Conservation (phyloP, 768 basidiomycete genomes). For the Phylloporus sp. region DNA sequence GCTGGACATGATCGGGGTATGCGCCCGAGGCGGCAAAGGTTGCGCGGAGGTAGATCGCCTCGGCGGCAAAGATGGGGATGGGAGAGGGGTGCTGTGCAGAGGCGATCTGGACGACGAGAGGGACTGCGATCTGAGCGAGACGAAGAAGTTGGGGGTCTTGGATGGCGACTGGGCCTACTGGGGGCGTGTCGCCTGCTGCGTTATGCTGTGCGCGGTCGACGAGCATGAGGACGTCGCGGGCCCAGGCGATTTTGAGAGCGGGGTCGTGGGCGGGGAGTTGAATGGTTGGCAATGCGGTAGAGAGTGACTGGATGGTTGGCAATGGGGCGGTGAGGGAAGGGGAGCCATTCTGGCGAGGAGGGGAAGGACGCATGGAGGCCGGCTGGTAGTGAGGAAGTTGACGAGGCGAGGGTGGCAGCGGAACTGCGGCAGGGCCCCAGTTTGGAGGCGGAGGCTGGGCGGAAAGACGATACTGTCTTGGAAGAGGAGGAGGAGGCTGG, state of each 20-base stretch:
- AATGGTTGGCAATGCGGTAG: constrained; percentile 45
- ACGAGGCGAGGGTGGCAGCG: constrained; percentile 9
- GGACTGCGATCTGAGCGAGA: constrained; percentile 61
- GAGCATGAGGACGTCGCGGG: constrained; percentile 75
- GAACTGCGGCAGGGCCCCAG: constrained; percentile 16
- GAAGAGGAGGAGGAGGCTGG: no score
- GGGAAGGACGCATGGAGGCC: constrained; percentile 20
- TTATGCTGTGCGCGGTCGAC: constrained; percentile 51
- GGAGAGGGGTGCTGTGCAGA: constrained; percentile 32
- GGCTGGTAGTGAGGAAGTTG: no score
- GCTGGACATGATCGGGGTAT: constrained; percentile 57
- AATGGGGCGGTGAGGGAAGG: constrained; percentile 63
- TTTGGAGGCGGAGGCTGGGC: constrained; percentile 16
- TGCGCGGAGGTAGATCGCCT: constrained; percentile 73
- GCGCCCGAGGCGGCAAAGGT: constrained; percentile 69
- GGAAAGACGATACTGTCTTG: no score
- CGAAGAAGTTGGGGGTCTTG: constrained; percentile 54
- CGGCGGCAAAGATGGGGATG: constrained; percentile 46
- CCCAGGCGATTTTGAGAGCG: constrained; percentile 66
- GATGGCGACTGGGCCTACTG: constrained; percentile 50
- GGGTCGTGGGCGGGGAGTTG: constrained; percentile 56
- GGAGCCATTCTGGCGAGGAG: constrained; percentile 19
- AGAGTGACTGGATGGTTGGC: constrained; percentile 58
- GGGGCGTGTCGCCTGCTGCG: constrained; percentile 37
- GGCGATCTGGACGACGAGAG: constrained; percentile 56